Percentiles rank a stretch among this genome's conserved stretches.
phyloP scores from a whole-genome alignment of 2,329 filamentous ascomycete species.

The Colletotrichum magnum region DNA sequence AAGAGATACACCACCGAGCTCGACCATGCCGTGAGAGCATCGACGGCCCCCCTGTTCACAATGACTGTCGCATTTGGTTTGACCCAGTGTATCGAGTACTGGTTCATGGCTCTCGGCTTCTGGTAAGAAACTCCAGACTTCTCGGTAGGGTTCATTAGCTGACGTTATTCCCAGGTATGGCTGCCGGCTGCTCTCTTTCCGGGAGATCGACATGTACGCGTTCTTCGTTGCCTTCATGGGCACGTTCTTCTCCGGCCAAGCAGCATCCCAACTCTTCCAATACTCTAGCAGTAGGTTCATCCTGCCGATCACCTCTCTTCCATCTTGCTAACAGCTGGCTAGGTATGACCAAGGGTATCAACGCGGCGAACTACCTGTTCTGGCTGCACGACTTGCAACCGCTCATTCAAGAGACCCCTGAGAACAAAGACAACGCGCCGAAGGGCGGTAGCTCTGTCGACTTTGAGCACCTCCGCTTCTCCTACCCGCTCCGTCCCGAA shows the following conservation, averaged over 20 bases:
- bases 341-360: slow-evolving; percentile 65
- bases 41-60: slow-evolving; percentile 48
- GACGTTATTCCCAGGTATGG: slow-evolving; percentile 48
- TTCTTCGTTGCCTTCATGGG: slow-evolving; percentile 67
- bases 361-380: slow-evolving; percentile 65
- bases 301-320: not conserved
- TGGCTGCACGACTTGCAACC: slow-evolving; percentile 61
- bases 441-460: slow-evolving; percentile 56
- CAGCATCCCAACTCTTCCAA: slow-evolving; percentile 57
- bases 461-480: slow-evolving; percentile 71
- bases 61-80: slow-evolving; percentile 55
- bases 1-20: slow-evolving; percentile 50
- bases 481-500: slow-evolving; percentile 68
- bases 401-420: slow-evolving; percentile 56
- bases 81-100: slow-evolving; percentile 54
- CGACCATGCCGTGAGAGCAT: slow-evolving; percentile 47
- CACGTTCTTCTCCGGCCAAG: slow-evolving; percentile 62
- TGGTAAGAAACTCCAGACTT: slow-evolving; percentile 45
- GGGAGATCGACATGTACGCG: slow-evolving; percentile 56
- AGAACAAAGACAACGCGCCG: slow-evolving; percentile 56
- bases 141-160: not conserved
- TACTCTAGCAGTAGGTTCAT: slow-evolving; percentile 59
- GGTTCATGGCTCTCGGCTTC: slow-evolving; percentile 58
- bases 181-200: slow-evolving; percentile 52
- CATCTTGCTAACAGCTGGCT: slow-evolving; percentile 24